A percentile compares a stretch with the other conserved stretches of the same genome.
Evolutionary conservation across 352 stramenopile species (phyloP).

Genomic region (Pythium brassicae): DNA sequence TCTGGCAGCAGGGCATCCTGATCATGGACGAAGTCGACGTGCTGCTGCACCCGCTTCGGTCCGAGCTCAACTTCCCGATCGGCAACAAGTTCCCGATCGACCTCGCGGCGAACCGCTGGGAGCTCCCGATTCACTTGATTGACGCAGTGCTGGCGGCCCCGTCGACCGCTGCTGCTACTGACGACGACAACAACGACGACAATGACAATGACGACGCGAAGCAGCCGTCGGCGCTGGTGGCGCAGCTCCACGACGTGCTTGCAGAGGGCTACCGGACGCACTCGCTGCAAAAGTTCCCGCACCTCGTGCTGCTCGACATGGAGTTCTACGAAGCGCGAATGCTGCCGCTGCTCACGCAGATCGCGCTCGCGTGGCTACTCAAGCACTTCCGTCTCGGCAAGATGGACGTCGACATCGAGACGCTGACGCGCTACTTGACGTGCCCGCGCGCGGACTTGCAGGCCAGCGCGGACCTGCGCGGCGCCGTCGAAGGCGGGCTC

Average conservation of each 20-base stretch:
- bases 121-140: constrained; percentile 90
- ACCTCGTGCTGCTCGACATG: constrained; percentile 96
- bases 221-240: constrained; percentile 20
- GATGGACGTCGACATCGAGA: constrained; percentile 86
- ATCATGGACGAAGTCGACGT: constrained; percentile 94
- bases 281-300: constrained; percentile 95
- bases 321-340: constrained; percentile 94
- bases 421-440: constrained; percentile 65
- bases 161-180: too few species aligned
- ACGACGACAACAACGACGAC: too few species aligned
- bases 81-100: constrained; percentile 91
- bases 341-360: constrained; percentile 90
- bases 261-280: constrained; percentile 90
- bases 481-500: constrained; percentile 68
- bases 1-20: constrained; percentile 93
- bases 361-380: constrained; percentile 78
- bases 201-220: too few species aligned
- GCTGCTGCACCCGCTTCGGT: constrained; percentile 87
- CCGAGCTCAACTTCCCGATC: constrained; percentile 90
- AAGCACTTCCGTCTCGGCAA: constrained; percentile 92
- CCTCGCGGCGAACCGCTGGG: constrained; percentile 87
- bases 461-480: constrained; percentile 72
- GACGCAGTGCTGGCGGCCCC: constrained; percentile 88
- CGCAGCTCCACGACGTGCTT: constrained; percentile 87
- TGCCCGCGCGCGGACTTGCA: constrained; percentile 53